These are phyloP conservation scores for Cyberlindnera petersonii DNA, from an alignment of 805 yeast genomes.

Conservation along the genomic window DNA sequence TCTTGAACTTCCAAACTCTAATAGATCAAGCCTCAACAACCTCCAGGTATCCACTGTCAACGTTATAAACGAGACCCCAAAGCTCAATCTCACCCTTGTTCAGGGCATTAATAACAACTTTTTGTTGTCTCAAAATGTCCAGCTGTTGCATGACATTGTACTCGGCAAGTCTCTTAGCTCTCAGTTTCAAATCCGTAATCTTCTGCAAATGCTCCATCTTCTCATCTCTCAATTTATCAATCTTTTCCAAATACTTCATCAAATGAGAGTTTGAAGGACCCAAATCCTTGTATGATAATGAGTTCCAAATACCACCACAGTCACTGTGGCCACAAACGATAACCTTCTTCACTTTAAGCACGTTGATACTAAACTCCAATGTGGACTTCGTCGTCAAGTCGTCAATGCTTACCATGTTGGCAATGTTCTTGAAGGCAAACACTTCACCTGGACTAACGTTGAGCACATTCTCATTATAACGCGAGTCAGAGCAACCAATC, in stretches of 20 bases:
- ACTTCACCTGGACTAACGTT: constrained; percentile 87
- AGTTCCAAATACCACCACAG: constrained; percentile 90
- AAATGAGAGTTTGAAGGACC: constrained; percentile 49
- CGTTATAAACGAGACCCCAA: constrained; percentile 83
- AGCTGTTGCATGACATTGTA: constrained; percentile 74
- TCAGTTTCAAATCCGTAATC: constrained; percentile 47
- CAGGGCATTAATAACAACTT: constrained; percentile 62
- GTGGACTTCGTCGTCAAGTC: constrained; percentile 77
- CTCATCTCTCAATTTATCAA: constrained; percentile 63
- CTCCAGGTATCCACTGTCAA: constrained; percentile 63
- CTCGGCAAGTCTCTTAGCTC: constrained; percentile 64
- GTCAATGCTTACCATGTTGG: constrained; percentile 63
- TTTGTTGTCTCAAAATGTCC: constrained; percentile 50
- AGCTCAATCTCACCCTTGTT: constrained; percentile 63
- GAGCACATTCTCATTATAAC: constrained; percentile 76
- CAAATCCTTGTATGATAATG: constrained; percentile 56
- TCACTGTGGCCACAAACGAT: constrained; percentile 92
- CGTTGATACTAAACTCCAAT: constrained; percentile 83
- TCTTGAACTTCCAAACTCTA: background rate
- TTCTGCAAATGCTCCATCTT: constrained; percentile 47
- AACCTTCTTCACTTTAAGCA: constrained; percentile 73
- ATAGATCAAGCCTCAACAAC: constrained; percentile 31
- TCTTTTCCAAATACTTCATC: constrained; percentile 49
- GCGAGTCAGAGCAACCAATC: constrained; percentile 92
- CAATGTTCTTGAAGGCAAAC: constrained; percentile 85